These are phyloP conservation scores for Cenococcum geophilum DNA, from an alignment of 495 filamentous ascomycete genomes.

Conservation along the genomic window DNA sequence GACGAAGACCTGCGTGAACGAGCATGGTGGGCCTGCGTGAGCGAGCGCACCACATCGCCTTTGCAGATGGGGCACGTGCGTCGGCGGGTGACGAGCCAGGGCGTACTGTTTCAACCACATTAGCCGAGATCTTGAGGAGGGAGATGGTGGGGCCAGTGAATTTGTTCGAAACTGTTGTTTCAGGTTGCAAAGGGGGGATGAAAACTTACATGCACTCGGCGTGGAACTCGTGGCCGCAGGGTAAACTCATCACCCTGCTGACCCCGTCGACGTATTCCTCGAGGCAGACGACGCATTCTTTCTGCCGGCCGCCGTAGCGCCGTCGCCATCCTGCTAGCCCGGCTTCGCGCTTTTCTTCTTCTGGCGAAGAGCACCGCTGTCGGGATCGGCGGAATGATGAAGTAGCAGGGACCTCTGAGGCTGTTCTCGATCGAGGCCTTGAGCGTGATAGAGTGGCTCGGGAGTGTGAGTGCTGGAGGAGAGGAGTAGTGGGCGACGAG, in stretches of 20 bases:
- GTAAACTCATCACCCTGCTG: conserved; percentile 91
- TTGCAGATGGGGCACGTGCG: conserved; percentile 98
- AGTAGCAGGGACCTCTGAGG: conserved; percentile 44
- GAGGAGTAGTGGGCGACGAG: conserved; percentile 68
- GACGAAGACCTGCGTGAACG: conserved; percentile 11
- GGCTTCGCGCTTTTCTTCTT: conserved; percentile 49
- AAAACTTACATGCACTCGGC: conserved; percentile 97
- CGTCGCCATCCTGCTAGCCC: conserved; percentile 58
- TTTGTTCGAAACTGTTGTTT: too few species aligned
- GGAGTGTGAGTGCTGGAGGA: conserved; percentile 44
- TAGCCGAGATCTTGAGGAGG: conserved; percentile 27
- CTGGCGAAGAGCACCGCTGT: conserved; percentile 31
- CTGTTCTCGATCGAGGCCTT: conserved; percentile 60
- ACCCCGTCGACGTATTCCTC: conserved; percentile 96
- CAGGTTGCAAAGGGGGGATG: too few species aligned
- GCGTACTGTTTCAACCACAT: conserved; percentile 59
- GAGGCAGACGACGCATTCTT: conserved; percentile 95
- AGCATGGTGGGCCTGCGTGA: conserved; percentile 39
- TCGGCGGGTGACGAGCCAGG: conserved; percentile 93
- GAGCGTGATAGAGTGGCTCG: conserved; percentile 40
- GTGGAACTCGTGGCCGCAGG: conserved; percentile 98
- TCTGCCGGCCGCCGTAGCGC: conserved; percentile 78
- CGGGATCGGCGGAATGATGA: conserved; percentile 25
- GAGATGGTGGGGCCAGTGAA: too few species aligned
- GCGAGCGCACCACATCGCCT: conserved; percentile 76